These are phyloP conservation scores for Arxiozyma slooffiae DNA, from an alignment of 1,139 yeast genomes.

Conservation along the genomic window DNA sequence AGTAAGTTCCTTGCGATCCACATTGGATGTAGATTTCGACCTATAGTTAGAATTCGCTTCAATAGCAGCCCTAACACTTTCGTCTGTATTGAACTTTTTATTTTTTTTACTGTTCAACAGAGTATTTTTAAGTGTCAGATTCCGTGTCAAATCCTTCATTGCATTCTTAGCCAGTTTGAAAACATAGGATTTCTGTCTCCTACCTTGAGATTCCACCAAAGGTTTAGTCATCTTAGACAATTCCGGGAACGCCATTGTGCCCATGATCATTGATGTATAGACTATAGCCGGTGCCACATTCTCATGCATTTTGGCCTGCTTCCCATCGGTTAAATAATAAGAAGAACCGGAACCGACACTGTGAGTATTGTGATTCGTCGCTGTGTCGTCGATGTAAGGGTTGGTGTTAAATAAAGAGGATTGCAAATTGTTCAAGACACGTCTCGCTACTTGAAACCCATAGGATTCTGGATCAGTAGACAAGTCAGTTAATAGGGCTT, in stretches of 20 bases:
- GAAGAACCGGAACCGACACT: not conserved
- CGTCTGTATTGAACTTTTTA: conserved; percentile 5
- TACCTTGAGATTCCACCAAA: conserved; percentile 70
- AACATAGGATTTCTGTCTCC: conserved; percentile 65
- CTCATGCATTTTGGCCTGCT: conserved; percentile 50
- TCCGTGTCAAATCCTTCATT: conserved; percentile 51
- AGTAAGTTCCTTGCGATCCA: not conserved
- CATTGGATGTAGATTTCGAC: not conserved
- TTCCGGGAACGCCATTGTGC: conserved; percentile 55
- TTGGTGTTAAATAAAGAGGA: conserved; percentile 57
- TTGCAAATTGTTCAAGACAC: conserved; percentile 70
- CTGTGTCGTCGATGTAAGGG: conserved; percentile 9
- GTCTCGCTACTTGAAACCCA: conserved; percentile 76
- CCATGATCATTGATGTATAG: conserved; percentile 54
- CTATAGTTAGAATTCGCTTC: not conserved
- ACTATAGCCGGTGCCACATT: conserved; percentile 69
- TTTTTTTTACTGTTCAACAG: conserved; percentile 31
- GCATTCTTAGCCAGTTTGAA: conserved; percentile 63
- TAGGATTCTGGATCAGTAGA: conserved; percentile 63
- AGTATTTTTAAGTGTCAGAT: conserved; percentile 54
- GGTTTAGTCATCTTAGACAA: conserved; percentile 51
- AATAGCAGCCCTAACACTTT: not conserved
- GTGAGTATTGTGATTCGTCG: not conserved
- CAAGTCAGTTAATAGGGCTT: conserved; percentile 58
- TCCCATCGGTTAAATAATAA: not conserved